Conservation (phyloP, 2,329 filamentous ascomycete genomes). For the Epichloe elymi region DNA sequence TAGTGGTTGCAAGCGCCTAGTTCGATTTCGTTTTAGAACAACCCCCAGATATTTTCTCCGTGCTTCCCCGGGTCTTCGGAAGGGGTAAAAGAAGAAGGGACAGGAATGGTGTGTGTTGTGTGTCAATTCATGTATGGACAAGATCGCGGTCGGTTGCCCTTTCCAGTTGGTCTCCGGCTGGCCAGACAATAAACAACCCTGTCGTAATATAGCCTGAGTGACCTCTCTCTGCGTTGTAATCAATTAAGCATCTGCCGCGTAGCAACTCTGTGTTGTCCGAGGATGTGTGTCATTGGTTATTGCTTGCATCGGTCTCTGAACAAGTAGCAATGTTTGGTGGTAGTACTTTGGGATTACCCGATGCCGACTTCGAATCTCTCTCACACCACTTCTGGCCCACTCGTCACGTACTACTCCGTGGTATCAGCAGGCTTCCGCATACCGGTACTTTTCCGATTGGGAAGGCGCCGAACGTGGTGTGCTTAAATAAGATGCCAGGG, state of each 20-base stretch:
- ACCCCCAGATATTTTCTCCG: background rate
- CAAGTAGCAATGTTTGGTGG: too few relatives aligned
- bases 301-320: too few relatives aligned
- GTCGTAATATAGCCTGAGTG: background rate
- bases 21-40: background rate
- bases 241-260: background rate
- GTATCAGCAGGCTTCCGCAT: background rate
- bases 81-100: too few relatives aligned
- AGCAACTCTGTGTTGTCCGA: background rate
- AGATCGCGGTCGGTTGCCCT: background rate
- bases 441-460: conserved; percentile 3
- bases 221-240: background rate
- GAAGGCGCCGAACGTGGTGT: conserved; percentile 5
- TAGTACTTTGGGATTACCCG: too few relatives aligned
- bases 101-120: background rate
- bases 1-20: background rate
- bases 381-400: background rate
- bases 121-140: background rate
- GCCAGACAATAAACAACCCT: background rate
- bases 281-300: too few relatives aligned
- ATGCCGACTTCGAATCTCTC: too few relatives aligned
- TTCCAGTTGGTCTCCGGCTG: background rate
- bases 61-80: background rate
- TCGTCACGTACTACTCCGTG: background rate
- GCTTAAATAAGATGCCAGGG: too few relatives aligned